Conservation (phyloP, 495 filamentous ascomycete genomes). For the Sporormia fimetaria region DNA sequence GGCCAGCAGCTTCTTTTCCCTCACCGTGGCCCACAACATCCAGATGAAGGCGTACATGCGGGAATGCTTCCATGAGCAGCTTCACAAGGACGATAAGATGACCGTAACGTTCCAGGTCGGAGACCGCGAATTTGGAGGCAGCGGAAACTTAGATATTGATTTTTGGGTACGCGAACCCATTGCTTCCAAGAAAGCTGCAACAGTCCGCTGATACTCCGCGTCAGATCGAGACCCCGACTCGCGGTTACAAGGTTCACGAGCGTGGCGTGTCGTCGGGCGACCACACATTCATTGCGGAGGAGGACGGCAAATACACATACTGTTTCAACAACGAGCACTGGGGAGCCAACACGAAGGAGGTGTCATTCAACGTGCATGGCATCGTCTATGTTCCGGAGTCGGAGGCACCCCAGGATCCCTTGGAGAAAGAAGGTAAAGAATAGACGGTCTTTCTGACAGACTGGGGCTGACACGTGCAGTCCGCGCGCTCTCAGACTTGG, state of each 20-base stretch:
- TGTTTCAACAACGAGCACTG: constrained; percentile 99
- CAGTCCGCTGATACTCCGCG: constrained; percentile 6
- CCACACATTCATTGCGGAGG: constrained; percentile 74
- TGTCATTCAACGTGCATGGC: constrained; percentile 97
- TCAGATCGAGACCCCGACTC: constrained; percentile 75
- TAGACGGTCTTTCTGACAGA: not conserved
- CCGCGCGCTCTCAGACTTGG: constrained; percentile 68
- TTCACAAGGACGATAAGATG: constrained; percentile 94
- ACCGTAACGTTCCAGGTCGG: constrained; percentile 98
- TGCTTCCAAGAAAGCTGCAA: not conserved
- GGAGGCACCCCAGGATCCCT: constrained; percentile 72
- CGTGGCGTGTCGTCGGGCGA: constrained; percentile 76
- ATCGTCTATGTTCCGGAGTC: constrained; percentile 93
- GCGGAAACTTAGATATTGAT: constrained; percentile 90
- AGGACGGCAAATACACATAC: constrained; percentile 85
- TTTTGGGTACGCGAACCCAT: constrained; percentile 67
- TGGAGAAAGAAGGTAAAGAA: constrained; percentile 72
- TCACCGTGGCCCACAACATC: constrained; percentile 79
- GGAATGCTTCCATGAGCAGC: constrained; percentile 93
- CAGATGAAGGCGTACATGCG: constrained; percentile 78
- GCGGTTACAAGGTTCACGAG: constrained; percentile 63
- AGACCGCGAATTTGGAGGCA: constrained; percentile 88
- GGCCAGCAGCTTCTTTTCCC: constrained; percentile 42
- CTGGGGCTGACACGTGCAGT: constrained; percentile 41
- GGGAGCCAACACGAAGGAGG: constrained; percentile 84